Evolutionary conservation across 73 alveolate species (phyloP).

Genomic region (Paramecium tetraurelia): DNA sequence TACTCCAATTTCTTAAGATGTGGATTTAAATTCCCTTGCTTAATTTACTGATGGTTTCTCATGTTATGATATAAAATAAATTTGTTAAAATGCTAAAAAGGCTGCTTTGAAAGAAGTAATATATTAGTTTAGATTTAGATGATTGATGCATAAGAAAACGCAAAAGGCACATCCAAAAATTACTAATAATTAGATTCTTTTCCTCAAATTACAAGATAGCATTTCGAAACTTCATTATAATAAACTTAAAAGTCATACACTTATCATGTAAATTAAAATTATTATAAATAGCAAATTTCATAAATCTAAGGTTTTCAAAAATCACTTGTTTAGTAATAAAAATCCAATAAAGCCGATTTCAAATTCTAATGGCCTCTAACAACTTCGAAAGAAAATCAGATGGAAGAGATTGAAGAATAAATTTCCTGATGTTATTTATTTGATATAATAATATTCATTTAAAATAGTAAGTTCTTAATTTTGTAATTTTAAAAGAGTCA

Average conservation of each 20-base stretch:
- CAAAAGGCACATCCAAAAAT: neutral
- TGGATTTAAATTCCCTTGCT: constrained; percentile 88
- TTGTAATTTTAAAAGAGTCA: too few species aligned
- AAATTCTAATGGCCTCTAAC: too few species aligned
- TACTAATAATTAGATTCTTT: neutral
- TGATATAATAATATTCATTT: too few species aligned
- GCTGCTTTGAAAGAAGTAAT: constrained; percentile 92
- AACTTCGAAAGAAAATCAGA: too few species aligned
- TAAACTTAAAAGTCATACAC: neutral
- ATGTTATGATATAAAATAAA: constrained; percentile 95
- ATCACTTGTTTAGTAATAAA: too few species aligned
- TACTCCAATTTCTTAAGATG: constrained; percentile 92
- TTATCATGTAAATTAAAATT: neutral
- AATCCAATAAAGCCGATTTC: too few species aligned
- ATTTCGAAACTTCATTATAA: neutral
- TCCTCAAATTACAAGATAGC: neutral
- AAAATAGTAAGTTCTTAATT: too few species aligned
- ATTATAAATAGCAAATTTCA: neutral
- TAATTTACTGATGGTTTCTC: constrained; percentile 93
- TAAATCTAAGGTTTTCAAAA: too few species aligned
- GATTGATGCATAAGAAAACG: neutral
- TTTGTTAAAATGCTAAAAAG: constrained; percentile 94
- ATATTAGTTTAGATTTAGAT: neutral
- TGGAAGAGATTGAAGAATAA: too few species aligned
- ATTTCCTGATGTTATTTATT: too few species aligned